phyloP scores from a whole-genome alignment of 2,329 filamentous ascomycete genomes.

The Helotiales sp. region DNA sequence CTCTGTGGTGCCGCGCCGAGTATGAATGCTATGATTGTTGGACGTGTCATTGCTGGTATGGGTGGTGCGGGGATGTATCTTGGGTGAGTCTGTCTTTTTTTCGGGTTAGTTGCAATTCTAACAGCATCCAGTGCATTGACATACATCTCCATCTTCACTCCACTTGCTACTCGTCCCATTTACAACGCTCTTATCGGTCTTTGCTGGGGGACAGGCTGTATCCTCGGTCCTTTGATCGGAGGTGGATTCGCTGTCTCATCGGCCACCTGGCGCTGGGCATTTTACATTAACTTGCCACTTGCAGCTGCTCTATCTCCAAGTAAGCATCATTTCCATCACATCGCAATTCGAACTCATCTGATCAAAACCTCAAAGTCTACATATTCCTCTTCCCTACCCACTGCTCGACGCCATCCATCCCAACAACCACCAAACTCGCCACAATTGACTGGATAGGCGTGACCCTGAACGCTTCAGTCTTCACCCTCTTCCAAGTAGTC shows the following conservation, averaged over 20 bases:
- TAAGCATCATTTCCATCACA: neutral
- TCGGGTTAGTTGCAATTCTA: neutral
- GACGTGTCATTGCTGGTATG: slow-evolving; percentile 42
- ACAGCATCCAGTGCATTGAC: slow-evolving; percentile 13
- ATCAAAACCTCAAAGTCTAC: slow-evolving; percentile 8
- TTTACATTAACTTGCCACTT: slow-evolving; percentile 32
- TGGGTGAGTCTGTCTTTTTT: slow-evolving; percentile 28
- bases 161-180: slow-evolving; percentile 9
- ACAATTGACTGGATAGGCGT: slow-evolving; percentile 38
- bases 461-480: slow-evolving; percentile 30
- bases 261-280: slow-evolving; percentile 36
- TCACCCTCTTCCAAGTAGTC: slow-evolving; percentile 29
- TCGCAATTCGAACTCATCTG: slow-evolving; percentile 8
- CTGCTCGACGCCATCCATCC: slow-evolving; percentile 6
- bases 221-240: slow-evolving; percentile 30
- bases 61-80: slow-evolving; percentile 45
- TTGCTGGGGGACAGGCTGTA: slow-evolving; percentile 21
- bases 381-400: slow-evolving; percentile 21
- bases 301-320: slow-evolving; percentile 27
- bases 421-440: slow-evolving; percentile 8
- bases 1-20: slow-evolving; percentile 33
- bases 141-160: slow-evolving; percentile 20
- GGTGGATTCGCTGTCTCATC: slow-evolving; percentile 31
- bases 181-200: slow-evolving; percentile 21
- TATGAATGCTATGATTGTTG: slow-evolving; percentile 46